Evolutionary conservation across 2,329 filamentous ascomycete species (phyloP).

Genomic region (Gnomoniopsis sp.): DNA sequence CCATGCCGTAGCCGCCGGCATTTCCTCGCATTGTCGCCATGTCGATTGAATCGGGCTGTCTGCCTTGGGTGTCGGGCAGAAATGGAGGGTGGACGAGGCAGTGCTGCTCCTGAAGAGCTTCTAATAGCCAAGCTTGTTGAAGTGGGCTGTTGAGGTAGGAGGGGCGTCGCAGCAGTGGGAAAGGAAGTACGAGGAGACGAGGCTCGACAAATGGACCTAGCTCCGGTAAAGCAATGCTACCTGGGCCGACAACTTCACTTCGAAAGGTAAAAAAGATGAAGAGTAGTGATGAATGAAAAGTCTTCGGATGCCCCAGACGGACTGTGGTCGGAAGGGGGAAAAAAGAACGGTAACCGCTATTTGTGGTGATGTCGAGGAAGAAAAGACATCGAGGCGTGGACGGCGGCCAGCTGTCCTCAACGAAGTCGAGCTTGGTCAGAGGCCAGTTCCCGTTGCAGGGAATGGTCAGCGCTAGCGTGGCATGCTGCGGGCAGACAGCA

Average conservation of each 20-base stretch:
- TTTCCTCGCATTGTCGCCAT: slow-evolving; percentile 19
- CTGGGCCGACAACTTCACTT: background rate
- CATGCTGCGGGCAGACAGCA: too few relatives aligned
- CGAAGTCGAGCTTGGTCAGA: background rate
- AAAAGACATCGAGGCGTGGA: background rate
- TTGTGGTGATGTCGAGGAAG: background rate
- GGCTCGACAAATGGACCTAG: background rate
- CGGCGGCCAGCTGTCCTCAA: slow-evolving; percentile 7
- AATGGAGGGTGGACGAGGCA: background rate
- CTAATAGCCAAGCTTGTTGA: slow-evolving; percentile 8
- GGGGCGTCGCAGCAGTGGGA: slow-evolving; percentile 1
- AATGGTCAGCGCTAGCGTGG: background rate
- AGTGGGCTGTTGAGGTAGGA: background rate
- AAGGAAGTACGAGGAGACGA: slow-evolving; percentile 3
- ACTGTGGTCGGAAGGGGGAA: background rate
- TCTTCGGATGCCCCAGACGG: background rate
- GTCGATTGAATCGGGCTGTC: background rate
- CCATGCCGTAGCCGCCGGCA: slow-evolving; percentile 18
- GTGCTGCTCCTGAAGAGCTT: background rate
- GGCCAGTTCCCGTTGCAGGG: background rate
- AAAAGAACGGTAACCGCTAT: background rate
- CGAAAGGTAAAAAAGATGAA: background rate
- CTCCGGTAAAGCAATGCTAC: background rate
- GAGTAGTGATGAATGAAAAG: background rate
- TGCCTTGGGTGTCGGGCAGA: background rate